phyloP scores from a whole-genome alignment of 176 grass and related monocot species.

The Poa annua region DNA sequence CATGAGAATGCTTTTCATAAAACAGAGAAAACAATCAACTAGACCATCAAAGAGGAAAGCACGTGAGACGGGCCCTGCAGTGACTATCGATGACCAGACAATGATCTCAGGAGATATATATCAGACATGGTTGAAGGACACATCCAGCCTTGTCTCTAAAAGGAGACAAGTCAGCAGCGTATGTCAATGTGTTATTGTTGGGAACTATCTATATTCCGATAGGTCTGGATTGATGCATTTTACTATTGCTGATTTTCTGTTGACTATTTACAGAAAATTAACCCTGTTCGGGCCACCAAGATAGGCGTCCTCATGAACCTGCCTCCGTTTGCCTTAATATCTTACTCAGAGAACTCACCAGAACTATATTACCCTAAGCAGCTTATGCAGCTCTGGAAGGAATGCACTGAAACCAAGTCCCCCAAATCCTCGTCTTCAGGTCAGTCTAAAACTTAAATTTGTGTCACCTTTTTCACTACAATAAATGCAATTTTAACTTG shows the following conservation, averaged over 20 bases:
- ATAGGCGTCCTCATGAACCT: slow-evolving; percentile 69
- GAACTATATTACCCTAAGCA: slow-evolving; percentile 71
- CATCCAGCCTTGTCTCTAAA: slow-evolving; percentile 65
- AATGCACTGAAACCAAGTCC: slow-evolving; percentile 49
- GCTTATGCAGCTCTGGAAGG: slow-evolving; percentile 68
- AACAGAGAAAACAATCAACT: slow-evolving; percentile 35
- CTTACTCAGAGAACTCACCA: slow-evolving; percentile 45
- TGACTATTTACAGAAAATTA: slow-evolving; percentile 53
- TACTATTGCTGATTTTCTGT: slow-evolving; percentile 19
- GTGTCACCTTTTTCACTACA: slow-evolving; percentile 4
- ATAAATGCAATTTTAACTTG: slow-evolving; percentile 19
- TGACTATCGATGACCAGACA: slow-evolving; percentile 68
- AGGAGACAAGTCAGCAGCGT: slow-evolving; percentile 75
- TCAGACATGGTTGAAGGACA: slow-evolving; percentile 77
- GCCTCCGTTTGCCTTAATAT: slow-evolving; percentile 61
- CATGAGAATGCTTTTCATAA: slow-evolving; percentile 33
- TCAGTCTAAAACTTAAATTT: slow-evolving; percentile 46
- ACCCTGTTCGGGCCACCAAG: slow-evolving; percentile 47
- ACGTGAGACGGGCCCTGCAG: neutral
- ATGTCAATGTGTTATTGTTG: slow-evolving; percentile 51
- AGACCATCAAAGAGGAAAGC: slow-evolving; percentile 63
- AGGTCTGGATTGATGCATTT: slow-evolving; percentile 1
- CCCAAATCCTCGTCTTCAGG: slow-evolving; percentile 54
- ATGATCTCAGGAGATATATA: slow-evolving; percentile 75
- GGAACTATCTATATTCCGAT: neutral